Evolutionary conservation across 2,329 filamentous ascomycete species (phyloP).

Genomic region (Fusarium caatingaense): DNA sequence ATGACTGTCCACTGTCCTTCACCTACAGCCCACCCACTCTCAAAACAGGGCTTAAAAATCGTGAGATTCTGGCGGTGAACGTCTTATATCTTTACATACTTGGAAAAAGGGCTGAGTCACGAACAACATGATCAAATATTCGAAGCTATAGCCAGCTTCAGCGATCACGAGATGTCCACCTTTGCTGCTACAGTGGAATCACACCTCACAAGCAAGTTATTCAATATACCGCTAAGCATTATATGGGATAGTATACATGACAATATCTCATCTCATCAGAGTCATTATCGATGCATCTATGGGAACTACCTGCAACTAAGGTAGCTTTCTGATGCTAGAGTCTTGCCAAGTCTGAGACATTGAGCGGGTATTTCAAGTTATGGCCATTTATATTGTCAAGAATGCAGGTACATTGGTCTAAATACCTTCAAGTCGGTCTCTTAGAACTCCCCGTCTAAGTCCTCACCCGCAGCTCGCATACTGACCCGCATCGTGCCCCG

Average conservation of each 20-base stretch:
- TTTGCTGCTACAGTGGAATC: conserved; percentile 2
- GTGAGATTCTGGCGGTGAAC: conserved; percentile 44
- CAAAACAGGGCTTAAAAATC: conserved; percentile 24
- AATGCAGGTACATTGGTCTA: conserved; percentile 23
- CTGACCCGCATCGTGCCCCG: conserved; percentile 31
- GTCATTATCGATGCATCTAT: not conserved
- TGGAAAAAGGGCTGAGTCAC: conserved; percentile 14
- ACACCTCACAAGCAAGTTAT: conserved; percentile 11
- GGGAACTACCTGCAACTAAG: not conserved
- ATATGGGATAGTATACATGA: conserved; percentile 9
- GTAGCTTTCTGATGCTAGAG: not conserved
- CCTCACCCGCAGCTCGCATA: conserved; percentile 27
- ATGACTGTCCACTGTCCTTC: conserved; percentile 33
- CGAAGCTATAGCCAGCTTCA: conserved; percentile 3
- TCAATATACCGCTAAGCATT: conserved; percentile 17
- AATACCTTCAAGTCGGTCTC: conserved; percentile 10
- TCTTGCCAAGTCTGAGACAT: conserved; percentile 14
- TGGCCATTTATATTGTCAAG: conserved; percentile 8
- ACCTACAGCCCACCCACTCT: conserved; percentile 36
- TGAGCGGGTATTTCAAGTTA: not conserved
- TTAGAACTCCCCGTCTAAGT: conserved; percentile 9
- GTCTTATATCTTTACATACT: conserved; percentile 6
- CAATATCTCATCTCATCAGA: not conserved
- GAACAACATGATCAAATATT: conserved; percentile 1
- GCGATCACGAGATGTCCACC: conserved; percentile 24